A percentile compares a stretch with the other conserved stretches of the same genome.
Evolutionary conservation across 345 rosid genomes (phyloP).

Genomic region (Arabidopsis suecica): DNA sequence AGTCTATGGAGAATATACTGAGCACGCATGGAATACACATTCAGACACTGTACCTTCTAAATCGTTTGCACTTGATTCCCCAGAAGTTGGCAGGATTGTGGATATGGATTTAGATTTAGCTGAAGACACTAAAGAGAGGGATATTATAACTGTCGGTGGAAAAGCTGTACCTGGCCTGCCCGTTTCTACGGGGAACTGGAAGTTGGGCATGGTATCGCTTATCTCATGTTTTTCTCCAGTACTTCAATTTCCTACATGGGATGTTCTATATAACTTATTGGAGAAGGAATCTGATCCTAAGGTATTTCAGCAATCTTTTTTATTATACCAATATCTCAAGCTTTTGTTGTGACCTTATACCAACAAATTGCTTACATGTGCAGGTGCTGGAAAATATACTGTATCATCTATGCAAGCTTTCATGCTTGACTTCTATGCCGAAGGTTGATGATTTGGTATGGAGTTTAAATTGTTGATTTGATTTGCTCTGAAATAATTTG

Average conservation of each 20-base stretch:
- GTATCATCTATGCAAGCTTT: slow-evolving; percentile 63
- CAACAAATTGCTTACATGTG: slow-evolving; percentile 37
- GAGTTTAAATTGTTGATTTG: slow-evolving; percentile 25
- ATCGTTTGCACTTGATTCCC: slow-evolving; percentile 51
- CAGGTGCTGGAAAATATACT: slow-evolving; percentile 75
- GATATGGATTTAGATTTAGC: slow-evolving; percentile 81
- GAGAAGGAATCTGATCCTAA: slow-evolving; percentile 65
- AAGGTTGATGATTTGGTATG: slow-evolving; percentile 72
- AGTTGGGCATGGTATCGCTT: slow-evolving; percentile 77
- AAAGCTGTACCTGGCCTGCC: slow-evolving; percentile 50
- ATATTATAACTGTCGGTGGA: slow-evolving; percentile 57
- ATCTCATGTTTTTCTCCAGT: slow-evolving; percentile 72
- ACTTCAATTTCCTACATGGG: slow-evolving; percentile 63
- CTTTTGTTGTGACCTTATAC: slow-evolving; percentile 29
- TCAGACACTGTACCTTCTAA: slow-evolving; percentile 46
- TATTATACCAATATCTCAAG: slow-evolving; percentile 18
- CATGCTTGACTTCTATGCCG: slow-evolving; percentile 56
- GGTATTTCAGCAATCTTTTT: slow-evolving; percentile 52
- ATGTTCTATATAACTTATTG: slow-evolving; percentile 64
- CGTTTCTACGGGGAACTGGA: slow-evolving; percentile 67
- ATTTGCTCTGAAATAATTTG: slow-evolving; percentile 20
- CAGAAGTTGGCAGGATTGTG: slow-evolving; percentile 63
- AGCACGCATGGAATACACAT: slow-evolving; percentile 47
- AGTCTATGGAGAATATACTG: slow-evolving; percentile 60
- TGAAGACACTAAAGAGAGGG: slow-evolving; percentile 62